phyloP scores from a whole-genome alignment of 2,329 filamentous ascomycete species.

The Talaromyces funiculosus region DNA sequence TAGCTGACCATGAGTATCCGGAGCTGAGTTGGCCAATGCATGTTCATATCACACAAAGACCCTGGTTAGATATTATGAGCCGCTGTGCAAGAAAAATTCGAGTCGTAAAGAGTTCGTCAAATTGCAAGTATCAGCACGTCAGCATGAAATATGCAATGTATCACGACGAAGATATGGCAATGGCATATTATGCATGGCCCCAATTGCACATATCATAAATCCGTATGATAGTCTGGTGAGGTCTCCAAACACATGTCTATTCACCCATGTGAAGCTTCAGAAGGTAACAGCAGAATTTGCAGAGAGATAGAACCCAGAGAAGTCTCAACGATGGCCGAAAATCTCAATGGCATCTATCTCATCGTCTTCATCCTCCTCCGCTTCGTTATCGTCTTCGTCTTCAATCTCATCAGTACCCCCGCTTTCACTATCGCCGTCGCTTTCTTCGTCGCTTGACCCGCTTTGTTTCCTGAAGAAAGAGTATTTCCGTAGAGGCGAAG shows the following conservation, averaged over 20 bases:
- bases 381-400: constrained; percentile 11
- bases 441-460: constrained; percentile 25
- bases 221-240: background rate
- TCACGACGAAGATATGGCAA: background rate
- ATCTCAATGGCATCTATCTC: constrained; percentile 46
- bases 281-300: too few relatives aligned
- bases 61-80: background rate
- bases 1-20: background rate
- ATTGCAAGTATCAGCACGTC: background rate
- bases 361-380: constrained; percentile 41
- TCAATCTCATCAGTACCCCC: constrained; percentile 44
- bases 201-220: background rate
- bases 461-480: constrained; percentile 29
- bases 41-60: background rate
- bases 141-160: background rate
- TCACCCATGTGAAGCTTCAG: background rate
- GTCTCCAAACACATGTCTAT: background rate
- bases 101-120: background rate
- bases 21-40: background rate
- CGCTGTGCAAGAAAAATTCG: background rate
- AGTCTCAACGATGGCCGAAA: constrained; percentile 47
- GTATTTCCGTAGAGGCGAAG: constrained; percentile 39
- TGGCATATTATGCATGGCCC: background rate
- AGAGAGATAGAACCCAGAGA: background rate
- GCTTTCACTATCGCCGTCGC: constrained; percentile 34